These are phyloP conservation scores for Aphelidium insulamus DNA, from an alignment of 371 early-diverging fungal species.

Conservation along the genomic window DNA sequence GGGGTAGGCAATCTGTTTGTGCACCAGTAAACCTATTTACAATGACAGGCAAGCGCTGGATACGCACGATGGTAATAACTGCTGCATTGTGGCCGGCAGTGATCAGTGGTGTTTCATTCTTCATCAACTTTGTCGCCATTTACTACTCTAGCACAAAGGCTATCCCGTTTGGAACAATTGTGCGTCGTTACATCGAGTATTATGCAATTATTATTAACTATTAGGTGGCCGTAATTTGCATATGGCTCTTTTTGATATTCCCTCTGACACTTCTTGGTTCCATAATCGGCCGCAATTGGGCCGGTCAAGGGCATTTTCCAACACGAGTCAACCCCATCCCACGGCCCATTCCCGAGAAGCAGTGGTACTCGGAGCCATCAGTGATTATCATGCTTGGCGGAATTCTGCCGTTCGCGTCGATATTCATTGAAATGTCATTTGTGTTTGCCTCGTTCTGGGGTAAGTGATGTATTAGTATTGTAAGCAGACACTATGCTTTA, in stretches of 20 bases:
- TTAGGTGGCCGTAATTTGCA: slow-evolving; percentile 34
- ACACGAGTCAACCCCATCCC: slow-evolving; percentile 65
- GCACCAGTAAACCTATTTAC: slow-evolving; percentile 1
- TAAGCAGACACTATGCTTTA: no score
- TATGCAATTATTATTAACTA: not conserved
- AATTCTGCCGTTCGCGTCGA: slow-evolving; percentile 54
- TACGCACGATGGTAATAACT: slow-evolving; percentile 38
- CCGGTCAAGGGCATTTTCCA: slow-evolving; percentile 37
- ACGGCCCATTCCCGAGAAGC: slow-evolving; percentile 49
- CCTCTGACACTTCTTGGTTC: slow-evolving; percentile 56
- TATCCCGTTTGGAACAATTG: slow-evolving; percentile 50
- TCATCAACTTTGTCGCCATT: slow-evolving; percentile 49
- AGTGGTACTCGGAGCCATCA: slow-evolving; percentile 41
- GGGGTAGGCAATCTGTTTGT: slow-evolving; percentile 14
- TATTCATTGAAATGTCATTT: slow-evolving; percentile 72
- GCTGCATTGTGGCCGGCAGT: slow-evolving; percentile 45
- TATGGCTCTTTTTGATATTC: slow-evolving; percentile 51
- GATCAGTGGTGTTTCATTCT: slow-evolving; percentile 24
- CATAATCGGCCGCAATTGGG: slow-evolving; percentile 45
- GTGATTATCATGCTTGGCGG: slow-evolving; percentile 39
- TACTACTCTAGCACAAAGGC: slow-evolving; percentile 49
- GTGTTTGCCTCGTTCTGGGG: slow-evolving; percentile 67
- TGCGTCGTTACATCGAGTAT: slow-evolving; percentile 7
- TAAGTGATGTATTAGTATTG: no score
- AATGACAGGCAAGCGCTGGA: slow-evolving; percentile 35